Conservation (phyloP, 1,139 yeast species). For the Blastobotrys buckinghamii region DNA sequence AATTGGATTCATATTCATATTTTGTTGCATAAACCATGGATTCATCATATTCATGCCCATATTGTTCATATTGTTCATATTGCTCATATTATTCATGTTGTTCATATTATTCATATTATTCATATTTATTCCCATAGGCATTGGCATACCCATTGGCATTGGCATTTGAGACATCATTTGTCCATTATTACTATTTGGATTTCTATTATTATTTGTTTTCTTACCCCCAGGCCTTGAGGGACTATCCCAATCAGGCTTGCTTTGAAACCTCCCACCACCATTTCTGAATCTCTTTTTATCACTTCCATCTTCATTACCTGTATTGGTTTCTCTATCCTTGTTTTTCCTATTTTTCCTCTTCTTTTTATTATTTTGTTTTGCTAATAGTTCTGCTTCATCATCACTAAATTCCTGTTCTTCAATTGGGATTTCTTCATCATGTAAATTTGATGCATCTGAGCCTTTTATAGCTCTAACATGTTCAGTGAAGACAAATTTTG, state of each 20-base stretch:
- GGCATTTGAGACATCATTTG: not conserved
- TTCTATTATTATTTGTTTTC: slow-evolving; percentile 1
- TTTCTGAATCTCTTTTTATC: slow-evolving; percentile 11
- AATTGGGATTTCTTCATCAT: slow-evolving; percentile 89
- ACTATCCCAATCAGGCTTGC: slow-evolving; percentile 12
- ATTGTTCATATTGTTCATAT: not conserved
- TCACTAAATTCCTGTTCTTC: slow-evolving; percentile 95
- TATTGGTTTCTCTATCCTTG: too few relatives aligned
- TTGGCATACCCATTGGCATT: slow-evolving; percentile 4
- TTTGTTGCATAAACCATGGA: not conserved
- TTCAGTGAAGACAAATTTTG: slow-evolving; percentile 74
- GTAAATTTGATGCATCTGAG: slow-evolving; percentile 90
- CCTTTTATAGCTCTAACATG: slow-evolving; percentile 67
- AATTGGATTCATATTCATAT: not conserved
- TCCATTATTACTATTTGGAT: not conserved
- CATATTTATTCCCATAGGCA: not conserved
- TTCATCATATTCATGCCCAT: slow-evolving; percentile 1
- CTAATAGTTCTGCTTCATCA: slow-evolving; percentile 68
- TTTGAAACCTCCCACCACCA: not conserved
- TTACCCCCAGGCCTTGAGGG: not conserved
- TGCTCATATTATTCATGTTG: not conserved
- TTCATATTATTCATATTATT: not conserved
- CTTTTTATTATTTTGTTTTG: slow-evolving; percentile 53
- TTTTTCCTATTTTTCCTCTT: slow-evolving; percentile 18
- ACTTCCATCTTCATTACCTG: slow-evolving; percentile 10